phyloP scores from a whole-genome alignment of 2,329 filamentous ascomycete genomes.

The Arthrobotrys entomopaga region DNA sequence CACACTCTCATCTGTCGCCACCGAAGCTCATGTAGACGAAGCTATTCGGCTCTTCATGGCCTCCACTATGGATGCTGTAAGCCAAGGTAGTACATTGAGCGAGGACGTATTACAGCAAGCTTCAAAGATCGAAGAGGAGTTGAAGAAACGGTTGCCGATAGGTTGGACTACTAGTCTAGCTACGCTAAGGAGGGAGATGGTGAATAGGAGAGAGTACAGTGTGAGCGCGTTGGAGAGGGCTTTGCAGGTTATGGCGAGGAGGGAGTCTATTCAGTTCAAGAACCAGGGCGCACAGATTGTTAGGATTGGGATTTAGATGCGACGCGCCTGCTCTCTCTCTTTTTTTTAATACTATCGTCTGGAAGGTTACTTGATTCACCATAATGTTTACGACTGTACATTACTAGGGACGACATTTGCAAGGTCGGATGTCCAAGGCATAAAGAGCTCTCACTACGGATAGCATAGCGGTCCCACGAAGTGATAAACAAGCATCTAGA shows the following conservation, averaged over 20 bases:
- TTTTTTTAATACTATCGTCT: too few relatives aligned
- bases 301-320: constrained; percentile 72
- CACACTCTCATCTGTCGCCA: constrained; percentile 83
- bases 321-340: neutral
- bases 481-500: neutral
- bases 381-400: too few relatives aligned
- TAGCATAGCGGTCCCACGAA: constrained; percentile 7
- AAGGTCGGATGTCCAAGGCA: constrained; percentile 11
- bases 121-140: constrained; percentile 84
- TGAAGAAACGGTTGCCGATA: constrained; percentile 86
- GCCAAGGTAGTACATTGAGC: constrained; percentile 83
- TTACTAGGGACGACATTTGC: constrained; percentile 1
- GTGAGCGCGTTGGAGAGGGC: constrained; percentile 87
- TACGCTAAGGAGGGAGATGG: constrained; percentile 87
- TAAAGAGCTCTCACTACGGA: neutral
- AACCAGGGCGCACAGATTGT: constrained; percentile 80
- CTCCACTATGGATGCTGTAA: constrained; percentile 97
- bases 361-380: too few relatives aligned
- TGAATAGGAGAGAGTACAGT: constrained; percentile 87
- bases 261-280: constrained; percentile 85
- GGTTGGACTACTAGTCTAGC: constrained; percentile 94
- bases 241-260: constrained; percentile 83
- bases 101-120: constrained; percentile 93
- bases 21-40: constrained; percentile 92
- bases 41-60: constrained; percentile 96